Evolutionary conservation across 192 early-diverging fungal species (phyloP).

Genomic region (Pilaira anomala): DNA sequence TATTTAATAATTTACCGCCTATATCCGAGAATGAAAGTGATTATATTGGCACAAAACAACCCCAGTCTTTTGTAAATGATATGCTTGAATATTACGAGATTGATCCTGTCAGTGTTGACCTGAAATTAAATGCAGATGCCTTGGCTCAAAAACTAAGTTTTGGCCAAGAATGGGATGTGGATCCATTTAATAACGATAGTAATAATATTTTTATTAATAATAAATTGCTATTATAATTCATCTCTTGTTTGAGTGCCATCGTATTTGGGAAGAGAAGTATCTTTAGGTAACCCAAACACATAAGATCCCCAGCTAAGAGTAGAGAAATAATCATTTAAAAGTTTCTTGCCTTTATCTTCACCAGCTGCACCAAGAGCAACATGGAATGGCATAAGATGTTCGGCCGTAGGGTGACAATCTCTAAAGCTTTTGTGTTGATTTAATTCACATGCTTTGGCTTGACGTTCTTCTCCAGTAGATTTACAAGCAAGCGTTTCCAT

Average conservation of each 20-base stretch:
- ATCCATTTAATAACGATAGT: background rate
- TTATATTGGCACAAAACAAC: background rate
- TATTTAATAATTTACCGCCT: conserved; percentile 16
- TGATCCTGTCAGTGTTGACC: background rate
- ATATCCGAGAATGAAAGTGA: background rate
- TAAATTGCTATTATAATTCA: conserved; percentile 6
- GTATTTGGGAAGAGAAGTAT: conserved; percentile 7
- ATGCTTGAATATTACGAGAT: conserved; percentile 6
- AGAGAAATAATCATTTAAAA: conserved; percentile 36
- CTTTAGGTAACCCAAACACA: conserved; percentile 24
- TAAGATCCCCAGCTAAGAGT: conserved; percentile 33
- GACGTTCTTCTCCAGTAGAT: conserved; percentile 34
- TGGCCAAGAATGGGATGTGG: background rate
- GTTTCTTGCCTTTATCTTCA: conserved; percentile 34
- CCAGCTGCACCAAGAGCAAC: conserved; percentile 62
- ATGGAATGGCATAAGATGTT: conserved; percentile 68
- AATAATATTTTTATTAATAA: background rate
- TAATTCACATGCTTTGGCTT: conserved; percentile 39
- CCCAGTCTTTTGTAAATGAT: background rate
- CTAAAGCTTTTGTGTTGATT: conserved; percentile 39
- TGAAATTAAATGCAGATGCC: background rate
- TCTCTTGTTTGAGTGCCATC: background rate
- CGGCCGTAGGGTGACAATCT: conserved; percentile 61
- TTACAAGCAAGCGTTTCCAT: conserved; percentile 43
- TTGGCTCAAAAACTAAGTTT: background rate